Conservation (phyloP, 176 grass and related monocot genomes). For the Olyra latifolia region DNA sequence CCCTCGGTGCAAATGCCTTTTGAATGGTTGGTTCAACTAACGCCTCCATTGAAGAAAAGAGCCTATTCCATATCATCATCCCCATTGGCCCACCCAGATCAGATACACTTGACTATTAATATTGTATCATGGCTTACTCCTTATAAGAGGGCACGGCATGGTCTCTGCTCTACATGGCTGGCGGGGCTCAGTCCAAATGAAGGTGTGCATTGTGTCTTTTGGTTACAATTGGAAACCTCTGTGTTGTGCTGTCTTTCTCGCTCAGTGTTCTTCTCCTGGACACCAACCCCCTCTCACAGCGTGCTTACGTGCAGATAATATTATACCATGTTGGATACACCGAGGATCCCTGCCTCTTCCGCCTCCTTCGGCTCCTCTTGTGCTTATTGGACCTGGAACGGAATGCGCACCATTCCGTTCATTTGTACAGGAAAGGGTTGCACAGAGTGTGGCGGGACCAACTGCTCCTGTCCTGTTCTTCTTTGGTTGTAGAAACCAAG, state of each 20-base stretch:
- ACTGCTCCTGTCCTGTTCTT: constrained; percentile 79
- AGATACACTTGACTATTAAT: constrained; percentile 85
- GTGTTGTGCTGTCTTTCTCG: neutral
- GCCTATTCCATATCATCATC: constrained; percentile 95
- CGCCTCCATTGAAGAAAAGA: constrained; percentile 90
- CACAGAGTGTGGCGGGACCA: constrained; percentile 36
- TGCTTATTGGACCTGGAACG: constrained; percentile 93
- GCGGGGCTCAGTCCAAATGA: constrained; percentile 52
- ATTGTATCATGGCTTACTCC: constrained; percentile 78
- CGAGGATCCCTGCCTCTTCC: constrained; percentile 65
- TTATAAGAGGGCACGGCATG: constrained; percentile 61
- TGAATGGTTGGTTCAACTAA: constrained; percentile 93
- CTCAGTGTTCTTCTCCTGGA: constrained; percentile 4
- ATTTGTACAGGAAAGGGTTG: constrained; percentile 71
- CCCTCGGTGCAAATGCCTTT: constrained; percentile 88
- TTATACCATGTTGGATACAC: constrained; percentile 75
- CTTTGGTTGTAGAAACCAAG: constrained; percentile 78
- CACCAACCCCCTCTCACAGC: constrained; percentile 1
- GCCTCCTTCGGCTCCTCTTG: constrained; percentile 60
- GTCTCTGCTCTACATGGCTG: constrained; percentile 89
- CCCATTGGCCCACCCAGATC: constrained; percentile 63
- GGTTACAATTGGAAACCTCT: neutral
- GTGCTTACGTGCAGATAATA: constrained; percentile 47
- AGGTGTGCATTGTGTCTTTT: constrained; percentile 36
- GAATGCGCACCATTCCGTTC: constrained; percentile 86